phyloP scores from a whole-genome alignment of 306 rosid species.

The Inga laurina region DNA sequence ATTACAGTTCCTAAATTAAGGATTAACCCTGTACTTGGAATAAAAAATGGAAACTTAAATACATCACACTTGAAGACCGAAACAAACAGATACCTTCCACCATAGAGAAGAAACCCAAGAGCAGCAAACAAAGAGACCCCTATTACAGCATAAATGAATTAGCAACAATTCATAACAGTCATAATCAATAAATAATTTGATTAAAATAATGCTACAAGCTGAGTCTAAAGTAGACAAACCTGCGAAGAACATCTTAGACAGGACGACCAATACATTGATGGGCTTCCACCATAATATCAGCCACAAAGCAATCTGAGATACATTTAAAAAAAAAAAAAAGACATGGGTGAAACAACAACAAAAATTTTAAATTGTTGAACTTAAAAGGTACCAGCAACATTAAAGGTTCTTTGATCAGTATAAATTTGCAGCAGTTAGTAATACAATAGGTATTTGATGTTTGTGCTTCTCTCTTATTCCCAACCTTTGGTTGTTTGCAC shows the following conservation, averaged over 20 bases:
- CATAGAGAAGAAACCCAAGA: slow-evolving; percentile 37
- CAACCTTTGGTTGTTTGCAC: no score
- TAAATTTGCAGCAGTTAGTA: no score
- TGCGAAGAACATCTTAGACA: slow-evolving; percentile 95
- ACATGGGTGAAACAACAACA: slow-evolving; percentile 12
- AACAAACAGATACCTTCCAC: no score
- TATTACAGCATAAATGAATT: slow-evolving; percentile 40
- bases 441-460: no score
- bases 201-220: background rate
- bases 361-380: slow-evolving; percentile 32
- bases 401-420: background rate
- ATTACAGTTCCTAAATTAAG: no score
- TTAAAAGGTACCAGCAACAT: slow-evolving; percentile 21
- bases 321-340: slow-evolving; percentile 2
- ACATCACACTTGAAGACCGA: no score
- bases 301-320: slow-evolving; percentile 82
- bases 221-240: slow-evolving; percentile 40
- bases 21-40: no score
- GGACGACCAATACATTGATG: slow-evolving; percentile 37
- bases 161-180: slow-evolving; percentile 20
- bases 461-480: no score
- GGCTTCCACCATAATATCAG: slow-evolving; percentile 49
- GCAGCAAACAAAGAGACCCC: slow-evolving; percentile 96
- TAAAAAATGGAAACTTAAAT: no score
- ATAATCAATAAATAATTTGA: slow-evolving; percentile 21